Evolutionary conservation across 768 basidiomycete species (phyloP), one percentile per base, ranked within the genome.

Genomic region (Phaffia australis): DNA sequence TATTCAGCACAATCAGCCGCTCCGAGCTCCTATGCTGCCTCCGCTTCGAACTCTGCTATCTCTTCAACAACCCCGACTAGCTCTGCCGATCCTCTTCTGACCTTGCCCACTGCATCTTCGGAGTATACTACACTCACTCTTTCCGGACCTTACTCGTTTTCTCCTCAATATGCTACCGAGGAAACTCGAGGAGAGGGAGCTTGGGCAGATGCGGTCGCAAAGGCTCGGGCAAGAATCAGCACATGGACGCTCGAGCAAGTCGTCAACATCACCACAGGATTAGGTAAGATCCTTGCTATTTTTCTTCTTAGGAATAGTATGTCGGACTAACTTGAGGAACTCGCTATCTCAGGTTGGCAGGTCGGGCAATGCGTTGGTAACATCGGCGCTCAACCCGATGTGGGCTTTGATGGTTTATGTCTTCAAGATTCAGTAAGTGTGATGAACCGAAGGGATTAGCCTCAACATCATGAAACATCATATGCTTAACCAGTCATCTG

Each of bases 241-340:
- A 18, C 18, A 21, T 57, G 70, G 32, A 81, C 82, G 2, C 70
- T 82, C 8, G 77, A 82, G 64, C 83, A 85, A 68, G 83, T 84
- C 71, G 80, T 83, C 32, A 80, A 80, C 64, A 74, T 85, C 18
- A 81, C 80, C 0, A 85, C 83, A 29, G 83, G 83, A 76, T 68
- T 73, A 69, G 73, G 73, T 62, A 75, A 57, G 60, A 21, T 57
- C 27, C 56, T 25, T 19, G 27, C 56, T 29, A 15, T 27, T 18
- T 6, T 18, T 25, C 5, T 21, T 54, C 27, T 27, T 54, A 23
- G 7, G 1, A 15, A n/a, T 57, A 27, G 2, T 48, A 15, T 47
- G 19, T 52, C 27, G 51, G 18, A 23, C 25, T 48, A 18, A 19
- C 5, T 56, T 27, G 29, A 23, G n/a, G 15, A 29, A 15, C 49